Evolutionary conservation across 768 basidiomycete species (phyloP).

Genomic region (Termitomyces sp.): DNA sequence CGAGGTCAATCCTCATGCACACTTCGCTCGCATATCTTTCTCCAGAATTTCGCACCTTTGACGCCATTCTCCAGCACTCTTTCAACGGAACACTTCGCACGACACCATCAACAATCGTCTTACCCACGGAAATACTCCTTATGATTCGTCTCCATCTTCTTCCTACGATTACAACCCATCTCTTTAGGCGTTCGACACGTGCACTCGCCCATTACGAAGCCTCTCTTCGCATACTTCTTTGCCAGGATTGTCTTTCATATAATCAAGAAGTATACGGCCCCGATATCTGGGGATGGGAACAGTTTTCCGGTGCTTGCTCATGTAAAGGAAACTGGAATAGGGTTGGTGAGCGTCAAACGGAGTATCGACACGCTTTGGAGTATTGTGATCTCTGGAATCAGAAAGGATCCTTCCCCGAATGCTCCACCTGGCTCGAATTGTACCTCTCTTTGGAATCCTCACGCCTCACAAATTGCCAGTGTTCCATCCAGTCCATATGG

Average conservation of each 20-base stretch:
- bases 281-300: slow-evolving; percentile 49
- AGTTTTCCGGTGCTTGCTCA: slow-evolving; percentile 43
- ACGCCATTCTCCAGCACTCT: slow-evolving; percentile 26
- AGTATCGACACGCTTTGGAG: slow-evolving; percentile 2
- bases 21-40: slow-evolving; percentile 46
- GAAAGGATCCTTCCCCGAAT: slow-evolving; percentile 29
- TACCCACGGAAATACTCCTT: slow-evolving; percentile 51
- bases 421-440: slow-evolving; percentile 39
- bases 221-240: slow-evolving; percentile 35
- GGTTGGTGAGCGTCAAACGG: neutral
- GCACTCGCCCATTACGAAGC: slow-evolving; percentile 37
- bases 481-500: slow-evolving; percentile 32
- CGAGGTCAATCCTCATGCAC: slow-evolving; percentile 43
- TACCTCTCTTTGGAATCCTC: slow-evolving; percentile 37
- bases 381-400: slow-evolving; percentile 7
- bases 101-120: slow-evolving; percentile 11
- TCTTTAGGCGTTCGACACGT: slow-evolving; percentile 34
- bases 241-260: slow-evolving; percentile 44
- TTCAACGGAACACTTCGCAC: slow-evolving; percentile 7
- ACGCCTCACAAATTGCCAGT: slow-evolving; percentile 8
- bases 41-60: slow-evolving; percentile 37
- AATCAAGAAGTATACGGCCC: slow-evolving; percentile 49
- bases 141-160: slow-evolving; percentile 44
- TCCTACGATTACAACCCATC: slow-evolving; percentile 32
- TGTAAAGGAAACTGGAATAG: slow-evolving; percentile 23